Conservation (phyloP, 768 basidiomycete species). For the Rhodotorula toruloides region DNA sequence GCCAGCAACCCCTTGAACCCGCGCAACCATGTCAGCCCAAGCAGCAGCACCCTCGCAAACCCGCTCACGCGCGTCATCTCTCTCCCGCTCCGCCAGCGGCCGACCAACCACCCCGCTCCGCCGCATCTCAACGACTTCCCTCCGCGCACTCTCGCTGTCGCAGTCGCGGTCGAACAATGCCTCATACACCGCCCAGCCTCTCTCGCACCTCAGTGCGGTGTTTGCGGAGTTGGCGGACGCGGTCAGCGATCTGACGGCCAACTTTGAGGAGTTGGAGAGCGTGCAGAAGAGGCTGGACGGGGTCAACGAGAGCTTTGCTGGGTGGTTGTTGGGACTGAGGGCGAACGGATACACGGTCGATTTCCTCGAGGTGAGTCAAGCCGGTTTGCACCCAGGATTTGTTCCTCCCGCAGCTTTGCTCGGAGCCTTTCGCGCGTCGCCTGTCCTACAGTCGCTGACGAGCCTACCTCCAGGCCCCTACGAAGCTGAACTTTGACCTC, state of each 20-base stretch:
- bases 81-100: constrained; percentile 12
- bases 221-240: constrained; percentile 38
- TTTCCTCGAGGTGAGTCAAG: constrained; percentile 26
- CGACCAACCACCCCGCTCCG: constrained; percentile 33
- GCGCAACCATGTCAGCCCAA: too few relatives aligned
- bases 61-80: constrained; percentile 3
- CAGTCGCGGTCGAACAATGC: constrained; percentile 6
- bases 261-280: constrained; percentile 15
- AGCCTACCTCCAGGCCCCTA: constrained; percentile 21
- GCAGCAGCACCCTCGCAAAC: neutral
- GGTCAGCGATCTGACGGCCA: constrained; percentile 32
- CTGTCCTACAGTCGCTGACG: neutral
- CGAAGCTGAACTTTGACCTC: constrained; percentile 34
- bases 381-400: neutral
- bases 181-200: neutral
- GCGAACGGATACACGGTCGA: constrained; percentile 40
- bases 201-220: constrained; percentile 29
- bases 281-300: constrained; percentile 20
- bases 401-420: neutral
- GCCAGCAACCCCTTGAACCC: neutral
- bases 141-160: constrained; percentile 29
- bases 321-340: constrained; percentile 32
- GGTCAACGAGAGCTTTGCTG: constrained; percentile 40
- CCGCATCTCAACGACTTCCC: constrained; percentile 24
- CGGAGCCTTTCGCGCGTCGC: neutral